Evolutionary conservation across 257 asterid species (phyloP), one percentile per base, ranked within the genome.

Genomic region (Solanum clarkiae): DNA sequence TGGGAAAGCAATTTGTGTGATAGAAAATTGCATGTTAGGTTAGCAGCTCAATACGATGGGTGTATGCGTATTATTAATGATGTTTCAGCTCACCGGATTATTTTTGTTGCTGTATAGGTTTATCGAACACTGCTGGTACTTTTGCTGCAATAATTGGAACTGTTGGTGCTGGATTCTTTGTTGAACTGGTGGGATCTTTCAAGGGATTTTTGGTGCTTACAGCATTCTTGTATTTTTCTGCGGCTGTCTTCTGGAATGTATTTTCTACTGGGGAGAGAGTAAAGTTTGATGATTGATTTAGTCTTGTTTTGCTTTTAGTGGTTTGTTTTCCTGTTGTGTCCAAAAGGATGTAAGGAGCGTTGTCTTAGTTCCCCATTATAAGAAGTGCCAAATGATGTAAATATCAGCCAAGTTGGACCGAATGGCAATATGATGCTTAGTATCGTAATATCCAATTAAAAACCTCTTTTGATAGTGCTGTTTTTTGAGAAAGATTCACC

Each of bases 71-170:
- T 85, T 81, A 29, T 71, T 65, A 59, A 22, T 85, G 60, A 65
- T 69, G 84, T 85, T 84, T 66, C 71, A 55, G 57, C 79, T 85
- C 56, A 71, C 49, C 15, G 42, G n/a, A 10, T 16, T 51, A 77
- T 5, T 81, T 32, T 66, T 74, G 12, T 85, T 18, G 80, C 72
- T 57, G 6, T 88, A 59, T 88, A 96, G 99, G 99, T 44, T 63
- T 96, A 47, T 92, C 98, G 26, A 96, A 96, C 88, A 95, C 98
- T 7, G 99, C 91, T 54, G 99, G 98, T 29, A 94, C 99, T 10
- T 83, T 94, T n/a, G 98, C 98, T 87, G 97, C 99, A 80, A 94
- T 96, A 80, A 81, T 93, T 57, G 98, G 98, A 88, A 96, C 99
- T 45, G 98, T 95, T 53, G 98, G 99, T 71, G 94, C 98, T 74